phyloP scores from a whole-genome alignment of 2,329 filamentous ascomycete genomes.

The Immersiporthe knoxdaviesiana region DNA sequence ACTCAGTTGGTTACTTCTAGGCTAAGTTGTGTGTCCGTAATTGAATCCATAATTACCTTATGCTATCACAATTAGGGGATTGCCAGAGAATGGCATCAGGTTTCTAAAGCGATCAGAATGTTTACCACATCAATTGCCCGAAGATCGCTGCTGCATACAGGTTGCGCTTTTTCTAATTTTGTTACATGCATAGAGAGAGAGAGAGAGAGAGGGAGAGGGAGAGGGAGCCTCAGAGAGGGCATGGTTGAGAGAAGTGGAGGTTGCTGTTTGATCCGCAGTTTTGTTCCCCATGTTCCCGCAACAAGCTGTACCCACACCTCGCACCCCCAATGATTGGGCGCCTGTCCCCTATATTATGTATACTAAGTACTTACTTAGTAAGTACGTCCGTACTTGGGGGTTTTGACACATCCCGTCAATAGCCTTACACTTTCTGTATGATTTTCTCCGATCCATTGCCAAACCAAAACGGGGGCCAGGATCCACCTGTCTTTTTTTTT shows the following conservation, averaged over 20 bases:
- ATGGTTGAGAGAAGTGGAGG: background rate
- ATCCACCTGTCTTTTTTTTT: background rate
- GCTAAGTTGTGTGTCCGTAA: background rate
- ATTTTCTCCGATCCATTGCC: conserved; percentile 20
- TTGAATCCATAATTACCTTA: no score
- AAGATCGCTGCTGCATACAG: background rate
- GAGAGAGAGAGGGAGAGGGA: no score
- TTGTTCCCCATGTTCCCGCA: conserved; percentile 26
- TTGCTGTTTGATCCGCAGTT: conserved; percentile 30
- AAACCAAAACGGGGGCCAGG: conserved; percentile 10
- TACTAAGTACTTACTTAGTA: no score
- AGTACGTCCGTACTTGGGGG: conserved; percentile 2
- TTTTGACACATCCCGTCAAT: conserved; percentile 2
- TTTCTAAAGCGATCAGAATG: background rate
- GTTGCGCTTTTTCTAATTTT: background rate
- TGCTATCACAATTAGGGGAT: background rate
- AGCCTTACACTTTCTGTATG: conserved; percentile 23
- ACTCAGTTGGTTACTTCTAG: background rate
- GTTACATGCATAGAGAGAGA: no score
- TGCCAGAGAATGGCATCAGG: background rate
- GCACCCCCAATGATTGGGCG: no score
- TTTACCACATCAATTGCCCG: background rate
- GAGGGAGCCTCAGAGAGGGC: background rate
- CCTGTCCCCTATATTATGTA: no score
- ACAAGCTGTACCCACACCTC: conserved; percentile 2